A percentile compares a stretch with the other conserved stretches of the same genome.
phyloP scores from a whole-genome alignment of 2,329 filamentous ascomycete species.

The Aspergillus persii region DNA sequence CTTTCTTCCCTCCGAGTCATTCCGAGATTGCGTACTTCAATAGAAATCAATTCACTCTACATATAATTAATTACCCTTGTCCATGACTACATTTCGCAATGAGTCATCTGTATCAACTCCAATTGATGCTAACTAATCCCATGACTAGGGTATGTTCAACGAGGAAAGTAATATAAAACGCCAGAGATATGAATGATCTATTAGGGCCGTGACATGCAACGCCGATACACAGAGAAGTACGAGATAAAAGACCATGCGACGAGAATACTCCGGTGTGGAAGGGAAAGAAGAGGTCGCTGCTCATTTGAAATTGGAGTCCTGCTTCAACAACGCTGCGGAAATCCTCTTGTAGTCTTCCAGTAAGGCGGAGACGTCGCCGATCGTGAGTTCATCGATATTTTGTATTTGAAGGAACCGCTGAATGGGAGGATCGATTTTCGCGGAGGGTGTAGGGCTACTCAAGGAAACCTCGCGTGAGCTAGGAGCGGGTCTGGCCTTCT shows the following conservation, averaged over 20 bases:
- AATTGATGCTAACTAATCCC: slow-evolving; percentile 8
- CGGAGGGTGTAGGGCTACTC: slow-evolving; percentile 6
- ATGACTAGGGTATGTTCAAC: slow-evolving; percentile 2
- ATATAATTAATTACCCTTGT: not conserved
- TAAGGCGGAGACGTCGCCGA: slow-evolving; percentile 71
- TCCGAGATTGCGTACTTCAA: too few relatives aligned
- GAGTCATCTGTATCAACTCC: slow-evolving; percentile 3
- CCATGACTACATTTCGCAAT: not conserved
- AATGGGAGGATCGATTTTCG: slow-evolving; percentile 57
- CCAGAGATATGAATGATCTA: slow-evolving; percentile 13
- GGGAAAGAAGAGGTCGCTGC: not conserved
- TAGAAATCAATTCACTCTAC: not conserved
- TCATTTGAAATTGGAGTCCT: slow-evolving; percentile 17
- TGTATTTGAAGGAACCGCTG: slow-evolving; percentile 71
- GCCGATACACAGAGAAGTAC: not conserved
- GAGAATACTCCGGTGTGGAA: not conserved
- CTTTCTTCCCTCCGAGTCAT: too few relatives aligned
- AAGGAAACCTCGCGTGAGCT: slow-evolving; percentile 16
- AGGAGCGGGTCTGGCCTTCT: slow-evolving; percentile 34
- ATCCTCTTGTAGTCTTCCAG: slow-evolving; percentile 73
- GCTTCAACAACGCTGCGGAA: slow-evolving; percentile 61
- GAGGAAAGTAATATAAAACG: slow-evolving; percentile 12
- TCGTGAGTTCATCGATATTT: slow-evolving; percentile 66
- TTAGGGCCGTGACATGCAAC: slow-evolving; percentile 6
- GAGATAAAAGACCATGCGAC: not conserved